phyloP scores from a whole-genome alignment of 495 filamentous ascomycete species.

The Penicillium parvum region DNA sequence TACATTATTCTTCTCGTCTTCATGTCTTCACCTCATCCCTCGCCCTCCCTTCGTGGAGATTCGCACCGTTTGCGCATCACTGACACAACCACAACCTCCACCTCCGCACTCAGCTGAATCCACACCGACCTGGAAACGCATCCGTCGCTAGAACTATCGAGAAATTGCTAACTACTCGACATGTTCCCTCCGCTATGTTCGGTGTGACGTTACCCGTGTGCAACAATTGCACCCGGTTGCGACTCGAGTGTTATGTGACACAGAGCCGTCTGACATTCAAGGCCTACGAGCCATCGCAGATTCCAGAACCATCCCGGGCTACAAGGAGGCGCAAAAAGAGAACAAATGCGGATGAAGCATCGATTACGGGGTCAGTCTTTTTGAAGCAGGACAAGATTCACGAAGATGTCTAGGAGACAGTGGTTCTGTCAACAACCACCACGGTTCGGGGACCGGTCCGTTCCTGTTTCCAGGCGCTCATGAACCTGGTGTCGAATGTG shows the following conservation, averaged over 20 bases:
- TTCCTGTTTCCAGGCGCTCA: slow-evolving; percentile 26
- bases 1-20: neutral
- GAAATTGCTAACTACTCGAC: too few species aligned
- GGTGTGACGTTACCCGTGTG: too few species aligned
- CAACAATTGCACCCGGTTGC: too few species aligned
- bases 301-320: slow-evolving; percentile 11
- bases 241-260: too few species aligned
- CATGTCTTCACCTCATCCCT: neutral
- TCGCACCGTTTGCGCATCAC: slow-evolving; percentile 24
- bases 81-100: slow-evolving; percentile 14
- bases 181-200: too few species aligned
- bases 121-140: too few species aligned
- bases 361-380: slow-evolving; percentile 8
- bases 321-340: slow-evolving; percentile 23
- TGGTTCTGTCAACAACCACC: slow-evolving; percentile 24
- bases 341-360: slow-evolving; percentile 10
- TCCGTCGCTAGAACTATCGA: too few species aligned
- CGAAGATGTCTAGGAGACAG: slow-evolving; percentile 7
- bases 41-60: slow-evolving; percentile 27
- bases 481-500: slow-evolving; percentile 24
- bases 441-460: slow-evolving; percentile 8
- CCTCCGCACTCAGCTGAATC: too few species aligned
- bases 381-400: slow-evolving; percentile 15
- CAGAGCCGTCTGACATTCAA: slow-evolving; percentile 43
- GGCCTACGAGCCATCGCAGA: slow-evolving; percentile 33